Percentiles rank a stretch among this genome's conserved stretches.
Conservation (phyloP, 1,284 basidiomycete species). For the Trametes hirsuta region DNA sequence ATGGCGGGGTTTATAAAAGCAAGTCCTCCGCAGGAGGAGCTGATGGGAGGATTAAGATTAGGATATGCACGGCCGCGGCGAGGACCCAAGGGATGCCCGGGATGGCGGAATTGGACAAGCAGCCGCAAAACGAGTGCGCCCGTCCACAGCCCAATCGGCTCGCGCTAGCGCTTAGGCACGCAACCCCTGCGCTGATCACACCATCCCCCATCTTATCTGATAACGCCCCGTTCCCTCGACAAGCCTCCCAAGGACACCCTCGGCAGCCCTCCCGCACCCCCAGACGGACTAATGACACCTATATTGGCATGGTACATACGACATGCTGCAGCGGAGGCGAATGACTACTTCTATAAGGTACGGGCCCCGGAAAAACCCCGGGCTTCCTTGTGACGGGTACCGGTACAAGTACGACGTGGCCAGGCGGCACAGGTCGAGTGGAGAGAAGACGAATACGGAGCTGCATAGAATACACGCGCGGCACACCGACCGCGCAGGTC, state of each 20-base stretch:
- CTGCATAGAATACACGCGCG: not conserved
- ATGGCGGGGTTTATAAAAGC: not conserved
- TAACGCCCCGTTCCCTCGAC: not conserved
- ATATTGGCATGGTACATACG: not conserved
- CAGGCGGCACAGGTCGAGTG: too few species aligned
- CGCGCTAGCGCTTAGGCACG: not conserved
- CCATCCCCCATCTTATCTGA: conserved; percentile 14
- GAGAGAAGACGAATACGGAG: not conserved
- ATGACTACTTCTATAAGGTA: not conserved
- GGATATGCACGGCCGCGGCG: not conserved
- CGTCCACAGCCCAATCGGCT: not conserved
- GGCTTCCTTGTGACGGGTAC: not conserved
- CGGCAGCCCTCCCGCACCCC: not conserved
- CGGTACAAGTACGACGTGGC: too few species aligned
- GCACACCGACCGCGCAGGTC: not conserved
- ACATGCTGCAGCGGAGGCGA: not conserved
- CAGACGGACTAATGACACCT: not conserved
- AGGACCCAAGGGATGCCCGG: not conserved
- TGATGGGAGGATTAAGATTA: conserved; percentile 5
- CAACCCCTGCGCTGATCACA: conserved; percentile 9
- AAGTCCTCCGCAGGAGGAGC: conserved; percentile 22
- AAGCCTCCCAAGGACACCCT: not conserved
- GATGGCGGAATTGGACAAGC: not conserved
- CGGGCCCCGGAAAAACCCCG: conserved; percentile 6
- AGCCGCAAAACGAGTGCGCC: not conserved